Evolutionary conservation across 306 rosid genomes (phyloP), one percentile per base, ranked within the genome.

Genomic region (Trifolium dubium): DNA sequence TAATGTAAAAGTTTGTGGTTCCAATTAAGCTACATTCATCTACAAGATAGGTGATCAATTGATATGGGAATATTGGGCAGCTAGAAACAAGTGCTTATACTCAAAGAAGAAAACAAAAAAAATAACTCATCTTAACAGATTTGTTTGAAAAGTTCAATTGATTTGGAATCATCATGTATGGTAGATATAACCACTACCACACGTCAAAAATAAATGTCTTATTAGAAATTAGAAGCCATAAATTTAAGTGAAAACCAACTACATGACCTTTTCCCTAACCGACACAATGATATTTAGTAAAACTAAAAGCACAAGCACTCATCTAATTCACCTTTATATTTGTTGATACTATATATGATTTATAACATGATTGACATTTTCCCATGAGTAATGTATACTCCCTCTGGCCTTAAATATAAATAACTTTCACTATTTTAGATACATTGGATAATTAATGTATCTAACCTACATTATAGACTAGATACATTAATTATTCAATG

Each of bases 31-130:
- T 50, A 54, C 37, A 17, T 67, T 67, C 13, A 37, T 46, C 64
- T 6, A 59, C 40, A 75, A 34, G 7, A 18, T 4, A 1, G 50
- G 10, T 46, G 71, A 56, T 58, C 28, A 58, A 77, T 50, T 51
- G 71, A 18, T 23, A 34, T 74, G 80, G 77, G 83, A 83, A 83
- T 79, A 78, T 74, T 65, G 56, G 12, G 14, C 66, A 47, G 59
- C 17, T 14, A 47, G 53, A 30, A 68, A 69, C 70, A 28, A 30
- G 68, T 31, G 75, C 39, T 51, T 64, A 74, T 58, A 58, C 69
- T 49, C 13, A 65, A 63, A 63, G 73, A 78, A 73, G 60, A 64
- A 63, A 73, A 54, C 62, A 73, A 73, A 80, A 39, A 23, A 10
- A 15, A 8, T 63, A 63, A 5, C 40, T 60, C 34, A 11, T 23